A percentile compares a stretch with the other conserved stretches of the same genome.
Conservation (phyloP, 1,284 basidiomycete species). For the Pascua sp. region DNA sequence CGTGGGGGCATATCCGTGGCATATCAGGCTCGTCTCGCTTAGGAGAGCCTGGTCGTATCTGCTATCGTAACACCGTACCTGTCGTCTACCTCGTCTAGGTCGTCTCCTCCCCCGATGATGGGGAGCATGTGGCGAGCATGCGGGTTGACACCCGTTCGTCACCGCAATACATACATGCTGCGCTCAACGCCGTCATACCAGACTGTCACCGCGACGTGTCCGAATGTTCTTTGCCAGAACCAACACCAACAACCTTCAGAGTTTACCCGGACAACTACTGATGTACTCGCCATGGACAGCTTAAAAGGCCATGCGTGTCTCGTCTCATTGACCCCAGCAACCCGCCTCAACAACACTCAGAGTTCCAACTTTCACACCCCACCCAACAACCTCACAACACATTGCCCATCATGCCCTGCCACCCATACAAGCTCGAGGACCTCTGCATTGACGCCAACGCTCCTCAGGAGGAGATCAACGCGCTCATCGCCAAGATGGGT, state of each 20-base stretch:
- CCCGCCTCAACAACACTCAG: not conserved
- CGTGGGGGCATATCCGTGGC: too few species aligned
- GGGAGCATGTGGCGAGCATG: too few species aligned
- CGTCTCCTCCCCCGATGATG: not conserved
- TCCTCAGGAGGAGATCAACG: constrained; percentile 21
- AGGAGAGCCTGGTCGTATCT: not conserved
- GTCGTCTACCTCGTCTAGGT: not conserved
- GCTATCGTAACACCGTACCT: not conserved
- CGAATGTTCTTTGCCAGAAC: too few species aligned
- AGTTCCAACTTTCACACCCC: not conserved
- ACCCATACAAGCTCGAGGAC: constrained; percentile 19
- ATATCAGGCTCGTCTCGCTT: too few species aligned
- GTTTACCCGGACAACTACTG: not conserved
- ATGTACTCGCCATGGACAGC: too few species aligned
- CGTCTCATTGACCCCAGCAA: too few species aligned
- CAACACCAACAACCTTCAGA: not conserved
- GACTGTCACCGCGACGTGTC: not conserved
- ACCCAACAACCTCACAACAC: not conserved
- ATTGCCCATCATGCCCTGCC: constrained; percentile 8
- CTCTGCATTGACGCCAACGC: constrained; percentile 18
- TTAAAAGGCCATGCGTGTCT: too few species aligned
- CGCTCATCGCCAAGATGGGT: constrained; percentile 20
- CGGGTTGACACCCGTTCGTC: too few species aligned
- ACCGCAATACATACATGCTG: too few species aligned
- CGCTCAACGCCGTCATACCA: not conserved